A percentile compares a stretch with the other conserved stretches of the same genome.
These are phyloP conservation scores for Ganoderma leucocontextum DNA, from an alignment of 1,284 basidiomycete genomes.

Conservation along the genomic window DNA sequence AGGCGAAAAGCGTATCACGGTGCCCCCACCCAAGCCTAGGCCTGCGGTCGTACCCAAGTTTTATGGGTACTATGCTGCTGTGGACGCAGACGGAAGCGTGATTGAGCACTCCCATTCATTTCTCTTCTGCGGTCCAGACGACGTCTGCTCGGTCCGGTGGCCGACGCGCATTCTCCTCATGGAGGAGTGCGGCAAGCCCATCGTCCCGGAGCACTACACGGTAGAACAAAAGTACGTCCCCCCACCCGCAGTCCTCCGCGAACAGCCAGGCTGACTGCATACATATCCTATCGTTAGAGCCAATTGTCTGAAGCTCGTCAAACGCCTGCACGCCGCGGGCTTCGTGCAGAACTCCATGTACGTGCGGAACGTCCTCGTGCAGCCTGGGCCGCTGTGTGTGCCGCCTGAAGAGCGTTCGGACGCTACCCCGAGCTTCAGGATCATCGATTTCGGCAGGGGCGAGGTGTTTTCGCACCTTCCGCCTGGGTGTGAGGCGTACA, in stretches of 20 bases:
- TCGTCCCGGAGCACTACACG: slow-evolving; percentile 31
- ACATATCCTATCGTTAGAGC: slow-evolving; percentile 34
- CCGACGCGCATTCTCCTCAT: slow-evolving; percentile 55
- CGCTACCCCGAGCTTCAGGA: slow-evolving; percentile 48
- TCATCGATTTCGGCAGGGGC: slow-evolving; percentile 58
- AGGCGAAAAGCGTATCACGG: too few species aligned
- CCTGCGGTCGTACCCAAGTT: slow-evolving; percentile 58
- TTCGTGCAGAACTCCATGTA: slow-evolving; percentile 52
- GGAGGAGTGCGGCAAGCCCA: slow-evolving; percentile 54
- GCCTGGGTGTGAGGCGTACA: background rate
- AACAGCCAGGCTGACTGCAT: background rate
- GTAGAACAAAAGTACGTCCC: background rate
- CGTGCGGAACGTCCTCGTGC: slow-evolving; percentile 54
- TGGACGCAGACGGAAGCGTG: slow-evolving; percentile 23
- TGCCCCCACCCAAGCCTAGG: too few species aligned
- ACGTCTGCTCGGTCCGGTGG: slow-evolving; percentile 8
- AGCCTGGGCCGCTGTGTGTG: slow-evolving; percentile 50
- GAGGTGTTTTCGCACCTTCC: background rate
- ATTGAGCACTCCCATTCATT: background rate
- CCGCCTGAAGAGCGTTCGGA: slow-evolving; percentile 37
- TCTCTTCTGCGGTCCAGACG: slow-evolving; percentile 2
- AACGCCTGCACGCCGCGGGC: slow-evolving; percentile 50
- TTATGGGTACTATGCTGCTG: slow-evolving; percentile 57
- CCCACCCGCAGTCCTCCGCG: too few species aligned
- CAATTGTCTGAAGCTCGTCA: slow-evolving; percentile 48